phyloP scores from a whole-genome alignment of 352 stramenopile species.

The Globisporangium paroecandrum region DNA sequence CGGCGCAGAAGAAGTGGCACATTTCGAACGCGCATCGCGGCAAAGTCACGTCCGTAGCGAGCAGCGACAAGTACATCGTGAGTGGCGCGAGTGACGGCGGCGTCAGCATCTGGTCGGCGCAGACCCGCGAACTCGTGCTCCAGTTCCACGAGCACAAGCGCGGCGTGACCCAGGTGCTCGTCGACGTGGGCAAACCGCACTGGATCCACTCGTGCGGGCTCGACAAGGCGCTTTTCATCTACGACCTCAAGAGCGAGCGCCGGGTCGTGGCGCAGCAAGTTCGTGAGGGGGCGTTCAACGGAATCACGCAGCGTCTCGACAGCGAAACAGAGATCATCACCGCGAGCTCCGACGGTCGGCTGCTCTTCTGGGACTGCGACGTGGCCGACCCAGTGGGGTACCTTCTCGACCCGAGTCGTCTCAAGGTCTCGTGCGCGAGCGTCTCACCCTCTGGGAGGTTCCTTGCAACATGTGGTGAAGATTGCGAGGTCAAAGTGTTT shows the following conservation, averaged over 20 bases:
- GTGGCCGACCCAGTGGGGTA: slow-evolving; percentile 68
- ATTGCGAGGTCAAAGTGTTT: slow-evolving; percentile 84
- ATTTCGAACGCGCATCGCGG: slow-evolving; percentile 86
- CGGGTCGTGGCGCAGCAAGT: slow-evolving; percentile 80
- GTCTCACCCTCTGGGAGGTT: slow-evolving; percentile 71
- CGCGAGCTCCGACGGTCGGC: slow-evolving; percentile 66
- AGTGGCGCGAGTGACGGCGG: slow-evolving; percentile 80
- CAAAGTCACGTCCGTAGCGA: slow-evolving; percentile 68
- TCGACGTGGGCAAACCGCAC: slow-evolving; percentile 76
- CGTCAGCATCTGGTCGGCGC: slow-evolving; percentile 86
- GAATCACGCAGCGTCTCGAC: slow-evolving; percentile 85
- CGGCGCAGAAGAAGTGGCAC: slow-evolving; percentile 70
- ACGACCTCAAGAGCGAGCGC: slow-evolving; percentile 86
- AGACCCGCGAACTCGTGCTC: slow-evolving; percentile 84
- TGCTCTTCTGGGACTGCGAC: slow-evolving; percentile 92
- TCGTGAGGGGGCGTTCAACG: slow-evolving; percentile 70
- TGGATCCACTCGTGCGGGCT: slow-evolving; percentile 84
- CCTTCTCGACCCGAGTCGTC: slow-evolving; percentile 40
- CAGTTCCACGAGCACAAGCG: slow-evolving; percentile 91
- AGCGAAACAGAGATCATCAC: slow-evolving; percentile 91
- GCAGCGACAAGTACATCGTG: slow-evolving; percentile 69
- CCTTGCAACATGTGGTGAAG: slow-evolving; percentile 76
- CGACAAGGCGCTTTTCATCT: slow-evolving; percentile 89
- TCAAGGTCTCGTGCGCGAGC: slow-evolving; percentile 38
- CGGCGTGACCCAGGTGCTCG: slow-evolving; percentile 68